phyloP scores from a whole-genome alignment of 306 rosid species.

The Vicia villosa region DNA sequence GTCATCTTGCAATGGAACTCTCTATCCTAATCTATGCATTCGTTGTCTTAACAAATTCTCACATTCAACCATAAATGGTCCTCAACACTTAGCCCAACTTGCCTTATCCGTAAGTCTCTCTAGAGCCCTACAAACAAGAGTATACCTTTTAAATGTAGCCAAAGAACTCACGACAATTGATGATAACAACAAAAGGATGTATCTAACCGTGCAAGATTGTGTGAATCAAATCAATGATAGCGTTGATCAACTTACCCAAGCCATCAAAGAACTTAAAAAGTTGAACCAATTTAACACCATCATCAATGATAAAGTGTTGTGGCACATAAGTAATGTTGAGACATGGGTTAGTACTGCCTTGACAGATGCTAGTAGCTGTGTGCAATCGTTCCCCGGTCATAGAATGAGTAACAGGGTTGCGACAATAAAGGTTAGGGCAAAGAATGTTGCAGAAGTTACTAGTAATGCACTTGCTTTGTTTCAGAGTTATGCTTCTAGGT shows the following conservation, averaged over 20 bases:
- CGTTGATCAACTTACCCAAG: conserved; percentile 55
- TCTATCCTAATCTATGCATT: conserved; percentile 48
- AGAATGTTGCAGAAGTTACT: conserved; percentile 60
- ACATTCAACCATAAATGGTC: conserved; percentile 37
- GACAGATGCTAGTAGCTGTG: conserved; percentile 58
- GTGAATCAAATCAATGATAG: conserved; percentile 52
- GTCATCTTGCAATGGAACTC: conserved; percentile 54
- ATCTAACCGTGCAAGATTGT: conserved; percentile 52
- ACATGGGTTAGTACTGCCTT: conserved; percentile 67
- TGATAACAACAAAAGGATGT: conserved; percentile 35
- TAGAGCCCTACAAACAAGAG: conserved; percentile 46
- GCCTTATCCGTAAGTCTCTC: conserved; percentile 58
- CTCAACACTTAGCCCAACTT: conserved; percentile 48
- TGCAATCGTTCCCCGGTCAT: conserved; percentile 42
- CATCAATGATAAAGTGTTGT: conserved; percentile 40
- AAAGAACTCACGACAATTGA: conserved; percentile 33
- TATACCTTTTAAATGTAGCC: conserved; percentile 42
- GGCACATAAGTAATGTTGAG: conserved; percentile 71
- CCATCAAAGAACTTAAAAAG: conserved; percentile 46
- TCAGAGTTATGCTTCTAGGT: conserved; percentile 52
- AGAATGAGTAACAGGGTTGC: conserved; percentile 59
- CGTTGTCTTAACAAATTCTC: conserved; percentile 43
- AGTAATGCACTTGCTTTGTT: conserved; percentile 65
- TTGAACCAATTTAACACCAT: conserved; percentile 18
- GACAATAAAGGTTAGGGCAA: conserved; percentile 52